Evolutionary conservation across 2,329 filamentous ascomycete genomes (phyloP).

Genomic region (Exophiala calicioides): DNA sequence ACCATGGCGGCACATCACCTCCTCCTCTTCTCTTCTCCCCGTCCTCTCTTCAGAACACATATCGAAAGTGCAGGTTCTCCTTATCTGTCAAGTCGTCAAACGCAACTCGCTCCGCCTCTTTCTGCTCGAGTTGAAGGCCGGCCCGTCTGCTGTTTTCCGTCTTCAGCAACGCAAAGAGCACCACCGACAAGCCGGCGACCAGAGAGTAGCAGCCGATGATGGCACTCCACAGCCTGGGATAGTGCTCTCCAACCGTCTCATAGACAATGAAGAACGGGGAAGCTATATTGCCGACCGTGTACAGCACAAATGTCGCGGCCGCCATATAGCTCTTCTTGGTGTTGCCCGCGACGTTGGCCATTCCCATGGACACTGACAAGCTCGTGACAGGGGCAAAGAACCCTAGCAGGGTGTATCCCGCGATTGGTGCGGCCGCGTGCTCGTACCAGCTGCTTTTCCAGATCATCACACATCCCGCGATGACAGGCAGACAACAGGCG

Average conservation of each 20-base stretch:
- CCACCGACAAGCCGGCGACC: slow-evolving; percentile 59
- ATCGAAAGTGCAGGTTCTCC: slow-evolving; percentile 67
- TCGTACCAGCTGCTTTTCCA: slow-evolving; percentile 68
- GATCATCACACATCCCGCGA: slow-evolving; percentile 72
- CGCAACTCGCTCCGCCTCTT: slow-evolving; percentile 63
- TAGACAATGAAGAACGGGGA: slow-evolving; percentile 70
- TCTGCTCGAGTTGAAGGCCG: slow-evolving; percentile 55
- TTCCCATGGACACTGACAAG: slow-evolving; percentile 58
- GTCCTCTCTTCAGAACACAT: slow-evolving; percentile 51
- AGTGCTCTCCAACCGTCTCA: slow-evolving; percentile 66
- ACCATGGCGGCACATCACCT: too few species aligned
- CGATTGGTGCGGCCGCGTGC: slow-evolving; percentile 65
- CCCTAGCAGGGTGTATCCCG: slow-evolving; percentile 71
- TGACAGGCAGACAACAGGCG: slow-evolving; percentile 69
- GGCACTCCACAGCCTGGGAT: slow-evolving; percentile 70
- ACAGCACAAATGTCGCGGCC: slow-evolving; percentile 71
- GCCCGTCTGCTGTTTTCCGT: slow-evolving; percentile 60
- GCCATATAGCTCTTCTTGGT: slow-evolving; percentile 80
- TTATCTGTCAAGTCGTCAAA: slow-evolving; percentile 70
- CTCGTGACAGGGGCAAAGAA: slow-evolving; percentile 72
- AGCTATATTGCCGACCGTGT: slow-evolving; percentile 75
- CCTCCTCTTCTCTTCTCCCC: neutral
- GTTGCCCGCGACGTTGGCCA: slow-evolving; percentile 71
- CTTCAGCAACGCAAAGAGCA: slow-evolving; percentile 61
- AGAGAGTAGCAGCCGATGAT: slow-evolving; percentile 69